Evolutionary conservation across 805 yeast species (phyloP), one percentile per base, ranked within the genome.

Genomic region (Lachancea meyersii): DNA sequence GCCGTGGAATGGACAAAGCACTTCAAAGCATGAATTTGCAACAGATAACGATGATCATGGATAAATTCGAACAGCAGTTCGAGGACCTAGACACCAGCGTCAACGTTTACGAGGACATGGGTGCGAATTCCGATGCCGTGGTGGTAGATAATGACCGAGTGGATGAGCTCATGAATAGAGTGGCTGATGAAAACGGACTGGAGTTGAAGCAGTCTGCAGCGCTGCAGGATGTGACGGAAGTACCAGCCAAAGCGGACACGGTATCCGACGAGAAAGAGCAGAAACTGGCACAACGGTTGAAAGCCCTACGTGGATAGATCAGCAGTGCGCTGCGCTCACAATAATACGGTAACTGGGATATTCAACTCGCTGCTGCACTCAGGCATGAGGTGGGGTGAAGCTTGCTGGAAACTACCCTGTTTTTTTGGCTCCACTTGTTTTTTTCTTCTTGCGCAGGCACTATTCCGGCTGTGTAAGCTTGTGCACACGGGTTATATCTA

Each of bases 101-200:
- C 0, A 84, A 88, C 50, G 93, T 91, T 60, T 91, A 93, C 62
- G 97, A 91, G 63, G 76, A 79, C 36, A 91, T 95, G 43, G 88
- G 97, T 9, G 81, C 82, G 46, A 85, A 81, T 44, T 86, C 93
- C 41, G 87, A 86, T 55, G 96, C 96, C 0, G 74, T 85, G 41
- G 75, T 84, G 28, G 89, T 95, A 4, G 97, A 97, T 5, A 96
- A 87, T 61, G 97, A 91, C 45, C 93, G 89, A 49, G 98, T 91
- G 27, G 97, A 93, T 58, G 76, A 82, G 47, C 70, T 91, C 58
- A 76, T 91, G 85, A 87, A 74, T 57, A 87, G 86, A 61, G 89
- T 93, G 13, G 97, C 97, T 0, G 97, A 91, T 60, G 97, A 91
- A 60, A 97, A 96, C 0, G 99, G 98, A 2, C 70, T 93, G 33